Evolutionary conservation across 345 rosid genomes (phyloP).

Genomic region (Pistacia vera): DNA sequence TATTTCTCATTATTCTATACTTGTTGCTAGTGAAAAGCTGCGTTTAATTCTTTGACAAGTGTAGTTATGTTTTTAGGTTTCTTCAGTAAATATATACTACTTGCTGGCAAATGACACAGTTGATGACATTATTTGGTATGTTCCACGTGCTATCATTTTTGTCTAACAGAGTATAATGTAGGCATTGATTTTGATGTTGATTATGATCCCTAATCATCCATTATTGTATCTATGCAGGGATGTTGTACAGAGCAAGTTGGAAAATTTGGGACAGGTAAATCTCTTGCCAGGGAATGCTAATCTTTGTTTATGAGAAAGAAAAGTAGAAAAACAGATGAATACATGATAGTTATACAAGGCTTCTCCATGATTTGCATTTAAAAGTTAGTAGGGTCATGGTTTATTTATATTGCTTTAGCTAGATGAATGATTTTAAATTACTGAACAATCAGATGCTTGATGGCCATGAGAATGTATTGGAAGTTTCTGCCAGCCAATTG

Average conservation of each 20-base stretch:
- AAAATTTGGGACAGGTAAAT: slow-evolving; percentile 92
- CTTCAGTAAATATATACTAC: slow-evolving; percentile 86
- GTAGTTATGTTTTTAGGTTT: slow-evolving; percentile 49
- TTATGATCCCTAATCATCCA: neutral
- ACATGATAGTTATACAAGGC: neutral
- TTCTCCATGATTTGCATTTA: neutral
- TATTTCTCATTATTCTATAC: neutral
- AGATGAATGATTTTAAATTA: slow-evolving; percentile 5
- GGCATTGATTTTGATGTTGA: neutral
- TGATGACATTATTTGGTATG: slow-evolving; percentile 93
- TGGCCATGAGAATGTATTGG: slow-evolving; percentile 72
- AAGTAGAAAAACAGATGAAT: neutral
- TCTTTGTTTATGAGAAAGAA: neutral
- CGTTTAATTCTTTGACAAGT: slow-evolving; percentile 9
- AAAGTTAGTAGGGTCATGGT: neutral
- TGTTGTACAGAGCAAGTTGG: slow-evolving; percentile 85
- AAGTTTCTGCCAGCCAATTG: slow-evolving; percentile 47
- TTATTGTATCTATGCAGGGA: slow-evolving; percentile 55
- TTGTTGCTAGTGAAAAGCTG: neutral
- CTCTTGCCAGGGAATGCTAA: neutral
- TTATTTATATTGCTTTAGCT: slow-evolving; percentile 12
- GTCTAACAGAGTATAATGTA: neutral
- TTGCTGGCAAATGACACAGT: slow-evolving; percentile 95
- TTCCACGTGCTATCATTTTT: slow-evolving; percentile 7
- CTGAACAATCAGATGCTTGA: slow-evolving; percentile 65